These are phyloP conservation scores for Cryptosporidium canis DNA, from an alignment of 169 alveolate species.

Conservation along the genomic window DNA sequence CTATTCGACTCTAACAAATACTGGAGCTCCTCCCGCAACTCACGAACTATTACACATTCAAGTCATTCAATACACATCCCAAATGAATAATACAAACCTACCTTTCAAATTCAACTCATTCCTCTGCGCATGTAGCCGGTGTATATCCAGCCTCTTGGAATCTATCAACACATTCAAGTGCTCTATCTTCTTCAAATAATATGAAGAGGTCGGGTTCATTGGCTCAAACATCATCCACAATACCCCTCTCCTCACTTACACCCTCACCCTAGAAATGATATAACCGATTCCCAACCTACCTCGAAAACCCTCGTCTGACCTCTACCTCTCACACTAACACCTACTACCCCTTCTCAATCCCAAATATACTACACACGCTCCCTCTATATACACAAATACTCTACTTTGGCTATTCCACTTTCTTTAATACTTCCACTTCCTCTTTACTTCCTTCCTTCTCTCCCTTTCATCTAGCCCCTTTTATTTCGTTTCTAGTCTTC, in stretches of 20 bases:
- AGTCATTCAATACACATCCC: background rate
- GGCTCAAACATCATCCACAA: background rate
- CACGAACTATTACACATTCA: constrained; percentile 81
- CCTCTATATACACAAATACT: too few relatives aligned
- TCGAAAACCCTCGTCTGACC: background rate
- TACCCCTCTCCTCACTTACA: background rate
- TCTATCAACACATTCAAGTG: constrained; percentile 13
- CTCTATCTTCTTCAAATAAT: constrained; percentile 19
- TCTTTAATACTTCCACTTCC: too few relatives aligned
- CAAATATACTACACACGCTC: too few relatives aligned
- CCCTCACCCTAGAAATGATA: background rate
- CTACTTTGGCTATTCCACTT: too few relatives aligned
- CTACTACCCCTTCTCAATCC: background rate
- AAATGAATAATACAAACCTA: background rate
- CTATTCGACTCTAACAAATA: constrained; percentile 95
- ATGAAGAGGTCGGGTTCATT: constrained; percentile 13
- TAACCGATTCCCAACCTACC: background rate
- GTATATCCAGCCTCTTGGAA: constrained; percentile 78
- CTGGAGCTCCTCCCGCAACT: constrained; percentile 94
- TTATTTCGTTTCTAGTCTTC: background rate
- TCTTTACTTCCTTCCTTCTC: too few relatives aligned
- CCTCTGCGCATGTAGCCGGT: constrained; percentile 96
- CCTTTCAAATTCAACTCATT: constrained; percentile 95
- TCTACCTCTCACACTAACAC: background rate
- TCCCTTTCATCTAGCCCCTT: background rate